These are phyloP conservation scores for Russula sp. DNA, from an alignment of 768 basidiomycete genomes.

Conservation along the genomic window DNA sequence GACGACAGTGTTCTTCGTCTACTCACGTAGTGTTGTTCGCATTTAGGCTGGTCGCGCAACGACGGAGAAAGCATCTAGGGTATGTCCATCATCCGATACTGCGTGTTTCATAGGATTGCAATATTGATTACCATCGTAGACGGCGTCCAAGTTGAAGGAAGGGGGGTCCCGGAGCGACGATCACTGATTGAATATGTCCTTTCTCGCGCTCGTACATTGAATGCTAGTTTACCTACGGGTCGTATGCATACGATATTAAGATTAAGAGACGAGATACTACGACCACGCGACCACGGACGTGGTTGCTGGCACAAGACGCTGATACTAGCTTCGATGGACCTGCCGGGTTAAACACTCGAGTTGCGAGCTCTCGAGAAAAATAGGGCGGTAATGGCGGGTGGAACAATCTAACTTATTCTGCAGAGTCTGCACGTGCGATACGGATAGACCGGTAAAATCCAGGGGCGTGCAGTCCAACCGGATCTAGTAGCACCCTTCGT, in stretches of 20 bases:
- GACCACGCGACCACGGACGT: background rate
- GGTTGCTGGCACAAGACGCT: background rate
- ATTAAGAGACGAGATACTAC: background rate
- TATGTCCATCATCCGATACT: background rate
- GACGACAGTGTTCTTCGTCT: background rate
- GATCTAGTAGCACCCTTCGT: too few relatives aligned
- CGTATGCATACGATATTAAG: background rate
- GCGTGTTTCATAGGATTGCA: background rate
- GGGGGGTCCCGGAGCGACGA: constrained; percentile 1
- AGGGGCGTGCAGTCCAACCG: too few relatives aligned
- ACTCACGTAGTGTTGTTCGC: background rate
- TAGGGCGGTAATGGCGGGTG: too few relatives aligned
- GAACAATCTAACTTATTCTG: too few relatives aligned
- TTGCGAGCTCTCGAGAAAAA: too few relatives aligned
- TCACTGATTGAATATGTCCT: constrained; percentile 9
- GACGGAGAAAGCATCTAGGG: constrained; percentile 17
- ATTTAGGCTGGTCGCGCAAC: constrained; percentile 4
- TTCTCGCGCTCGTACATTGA: background rate
- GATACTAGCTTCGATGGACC: background rate
- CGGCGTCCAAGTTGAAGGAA: constrained; percentile 16
- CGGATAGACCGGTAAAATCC: too few relatives aligned
- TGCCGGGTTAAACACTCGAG: too few relatives aligned
- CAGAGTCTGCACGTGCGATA: too few relatives aligned
- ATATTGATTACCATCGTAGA: constrained; percentile 4
- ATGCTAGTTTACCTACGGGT: background rate